phyloP scores from a whole-genome alignment of 2,329 filamentous ascomycete species.

The Botrytis sinoallii region DNA sequence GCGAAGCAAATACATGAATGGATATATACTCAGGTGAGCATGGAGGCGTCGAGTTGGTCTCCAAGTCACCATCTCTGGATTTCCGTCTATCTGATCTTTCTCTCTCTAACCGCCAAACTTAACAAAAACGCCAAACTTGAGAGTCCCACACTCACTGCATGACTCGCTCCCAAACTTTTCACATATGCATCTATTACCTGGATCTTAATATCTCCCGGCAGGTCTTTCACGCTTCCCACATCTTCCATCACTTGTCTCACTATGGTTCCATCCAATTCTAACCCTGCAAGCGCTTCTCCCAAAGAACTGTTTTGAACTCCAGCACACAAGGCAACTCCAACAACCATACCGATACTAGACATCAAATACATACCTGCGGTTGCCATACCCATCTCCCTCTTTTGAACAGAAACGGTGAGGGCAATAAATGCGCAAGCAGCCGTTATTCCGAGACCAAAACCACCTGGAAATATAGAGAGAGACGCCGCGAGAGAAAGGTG shows the following conservation, averaged over 20 bases:
- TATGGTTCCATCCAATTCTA: conserved; percentile 18
- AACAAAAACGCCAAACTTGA: conserved; percentile 20
- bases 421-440: conserved; percentile 48
- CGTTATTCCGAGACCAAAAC: conserved; percentile 49
- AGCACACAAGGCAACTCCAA: conserved; percentile 25
- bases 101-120: conserved; percentile 12
- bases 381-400: conserved; percentile 48
- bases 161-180: conserved; percentile 30
- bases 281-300: not conserved
- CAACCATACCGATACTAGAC: conserved; percentile 26
- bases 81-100: conserved; percentile 8
- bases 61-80: not conserved
- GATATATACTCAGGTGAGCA: not conserved
- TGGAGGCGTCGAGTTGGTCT: not conserved
- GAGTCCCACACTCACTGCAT: conserved; percentile 25
- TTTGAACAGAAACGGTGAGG: conserved; percentile 46
- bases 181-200: conserved; percentile 30
- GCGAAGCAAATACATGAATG: not conserved
- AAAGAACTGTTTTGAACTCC: conserved; percentile 17
- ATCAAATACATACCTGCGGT: conserved; percentile 47
- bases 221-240: conserved; percentile 23
- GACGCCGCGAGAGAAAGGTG: conserved; percentile 52
- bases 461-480: conserved; percentile 57
- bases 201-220: conserved; percentile 22
- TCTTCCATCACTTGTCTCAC: conserved; percentile 27